Conservation (phyloP, 192 early-diverging fungal genomes). For the Umbelopsis vinacea region DNA sequence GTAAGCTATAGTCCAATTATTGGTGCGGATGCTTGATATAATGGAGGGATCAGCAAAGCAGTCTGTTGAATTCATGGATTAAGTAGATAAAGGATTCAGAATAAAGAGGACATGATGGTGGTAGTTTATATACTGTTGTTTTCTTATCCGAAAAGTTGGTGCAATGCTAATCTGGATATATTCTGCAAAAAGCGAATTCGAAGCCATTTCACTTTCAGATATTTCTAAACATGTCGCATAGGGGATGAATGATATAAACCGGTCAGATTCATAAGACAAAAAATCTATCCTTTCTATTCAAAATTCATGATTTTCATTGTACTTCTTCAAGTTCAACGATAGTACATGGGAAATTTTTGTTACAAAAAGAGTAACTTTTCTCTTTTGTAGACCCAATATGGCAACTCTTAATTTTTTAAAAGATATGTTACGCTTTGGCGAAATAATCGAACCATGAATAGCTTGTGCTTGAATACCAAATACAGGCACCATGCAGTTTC, state of each 20-base stretch:
- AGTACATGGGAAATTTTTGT: background rate
- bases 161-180: too few relatives aligned
- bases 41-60: background rate
- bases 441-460: background rate
- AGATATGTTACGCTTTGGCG: background rate
- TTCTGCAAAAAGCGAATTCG: too few relatives aligned
- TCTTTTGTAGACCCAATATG: slow-evolving; percentile 13
- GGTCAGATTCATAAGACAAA: background rate
- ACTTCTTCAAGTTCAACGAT: background rate
- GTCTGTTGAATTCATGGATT: background rate
- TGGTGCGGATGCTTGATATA: background rate
- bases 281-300: background rate
- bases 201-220: too few relatives aligned
- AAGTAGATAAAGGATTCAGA: background rate
- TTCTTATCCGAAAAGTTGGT: too few relatives aligned
- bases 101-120: background rate
- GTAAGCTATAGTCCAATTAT: slow-evolving; percentile 19
- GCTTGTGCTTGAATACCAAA: too few relatives aligned
- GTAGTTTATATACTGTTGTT: too few relatives aligned
- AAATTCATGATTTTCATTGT: too few relatives aligned
- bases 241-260: too few relatives aligned
- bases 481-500: too few relatives aligned
- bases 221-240: too few relatives aligned
- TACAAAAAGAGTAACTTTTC: background rate
- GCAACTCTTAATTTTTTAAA: slow-evolving; percentile 7